Evolutionary conservation across 2,329 filamentous ascomycete genomes (phyloP), one percentile per base, ranked within the genome.

Genomic region (Exophiala alcalophila): DNA sequence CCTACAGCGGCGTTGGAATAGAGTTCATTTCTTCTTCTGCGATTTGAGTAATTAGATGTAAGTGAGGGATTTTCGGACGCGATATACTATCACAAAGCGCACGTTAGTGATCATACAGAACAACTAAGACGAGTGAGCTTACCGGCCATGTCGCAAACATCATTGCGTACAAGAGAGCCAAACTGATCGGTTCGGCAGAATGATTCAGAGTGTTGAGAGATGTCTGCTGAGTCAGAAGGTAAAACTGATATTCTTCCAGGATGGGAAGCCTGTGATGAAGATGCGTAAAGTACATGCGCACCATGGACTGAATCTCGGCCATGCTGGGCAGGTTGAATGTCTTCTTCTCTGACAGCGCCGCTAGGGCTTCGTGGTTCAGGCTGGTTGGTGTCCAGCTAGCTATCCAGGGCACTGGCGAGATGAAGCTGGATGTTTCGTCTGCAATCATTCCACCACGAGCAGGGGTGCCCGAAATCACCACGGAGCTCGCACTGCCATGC

Each of bases 81-180:
- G n/a, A n/a, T n/a, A n/a, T n/a, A n/a, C n/a, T n/a, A n/a, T n/a
- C n/a, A n/a, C n/a, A n/a, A n/a, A n/a, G n/a, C n/a, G 5, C 16
- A 6, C 16, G n/a, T 6, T 5, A 15, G 5, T 29, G n/a, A n/a
- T n/a, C n/a, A n/a, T n/a, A n/a, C n/a, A n/a, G n/a, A n/a, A n/a
- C n/a, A n/a, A n/a, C 27, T 26, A n/a, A 29, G 27, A 15, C 16
- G 27, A 5, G 12, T 29, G n/a, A 6, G 24, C 36, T 31, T 15
- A 40, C 36, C 26, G 36, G 11, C n/a, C 15, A 21, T 5, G 36
- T 18, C 8, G 16, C 9, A 15, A 40, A 40, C 15, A 40, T 19
- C 11, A 40, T 23, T 16, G 26, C 26, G 19, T 40, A 40, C 27
- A 40, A 30, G n/a, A 40, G 25, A 20, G 36, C 36, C 18, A 40